A percentile compares a stretch with the other conserved stretches of the same genome.
These are phyloP conservation scores for Volvox carteri DNA, from an alignment of 163 green algal species.

Conservation along the genomic window DNA sequence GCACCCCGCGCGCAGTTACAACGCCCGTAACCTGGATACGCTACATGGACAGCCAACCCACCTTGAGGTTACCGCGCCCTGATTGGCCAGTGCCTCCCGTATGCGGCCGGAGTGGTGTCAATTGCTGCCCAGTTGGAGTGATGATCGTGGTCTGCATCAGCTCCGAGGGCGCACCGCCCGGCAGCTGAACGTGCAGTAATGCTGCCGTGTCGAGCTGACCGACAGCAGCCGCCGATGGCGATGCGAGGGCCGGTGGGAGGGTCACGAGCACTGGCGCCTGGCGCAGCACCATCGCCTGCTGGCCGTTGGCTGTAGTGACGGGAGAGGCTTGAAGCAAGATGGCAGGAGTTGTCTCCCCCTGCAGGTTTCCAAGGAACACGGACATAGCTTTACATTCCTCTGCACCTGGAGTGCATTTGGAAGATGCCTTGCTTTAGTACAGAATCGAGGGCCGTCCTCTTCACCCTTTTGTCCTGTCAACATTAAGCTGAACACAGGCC, in stretches of 20 bases:
- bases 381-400: too few relatives aligned
- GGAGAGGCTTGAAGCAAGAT: conserved; percentile 50
- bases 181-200: conserved; percentile 48
- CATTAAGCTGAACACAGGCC: too few relatives aligned
- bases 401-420: too few relatives aligned
- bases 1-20: too few relatives aligned
- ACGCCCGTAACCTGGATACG: too few relatives aligned
- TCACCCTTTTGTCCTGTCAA: too few relatives aligned
- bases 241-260: conserved; percentile 31
- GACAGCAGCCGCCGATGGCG: not conserved
- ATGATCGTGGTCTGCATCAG: conserved; percentile 40
- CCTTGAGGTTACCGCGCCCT: conserved; percentile 22
- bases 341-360: conserved; percentile 52
- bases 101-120: conserved; percentile 6
- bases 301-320: conserved; percentile 25
- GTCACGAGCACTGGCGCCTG: conserved; percentile 47
- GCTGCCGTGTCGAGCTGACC: conserved; percentile 24
- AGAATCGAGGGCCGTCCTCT: too few relatives aligned
- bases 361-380: too few relatives aligned
- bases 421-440: too few relatives aligned
- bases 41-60: too few relatives aligned
- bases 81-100: not conserved
- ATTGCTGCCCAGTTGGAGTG: conserved; percentile 1
- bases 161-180: not conserved
- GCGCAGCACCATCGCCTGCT: conserved; percentile 46